Conservation (phyloP, 176 grass and related monocot species). For the Rhipidocladum racemiflorum region DNA sequence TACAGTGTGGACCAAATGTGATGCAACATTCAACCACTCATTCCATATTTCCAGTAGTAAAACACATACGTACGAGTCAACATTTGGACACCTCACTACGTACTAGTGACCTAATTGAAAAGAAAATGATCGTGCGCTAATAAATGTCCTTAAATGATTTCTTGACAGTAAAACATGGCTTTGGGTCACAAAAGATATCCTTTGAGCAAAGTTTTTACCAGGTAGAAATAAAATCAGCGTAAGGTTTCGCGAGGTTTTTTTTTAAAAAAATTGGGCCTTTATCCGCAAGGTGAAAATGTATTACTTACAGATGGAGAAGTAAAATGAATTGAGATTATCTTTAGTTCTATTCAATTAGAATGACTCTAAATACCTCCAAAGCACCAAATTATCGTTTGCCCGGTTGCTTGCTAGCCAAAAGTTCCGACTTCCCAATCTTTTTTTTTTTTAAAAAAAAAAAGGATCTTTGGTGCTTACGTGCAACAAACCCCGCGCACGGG, state of each 20-base stretch:
- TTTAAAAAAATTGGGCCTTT: no score
- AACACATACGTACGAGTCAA: background rate
- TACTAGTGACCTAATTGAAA: background rate
- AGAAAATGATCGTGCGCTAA: background rate
- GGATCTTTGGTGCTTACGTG: background rate
- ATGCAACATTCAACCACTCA: conserved; percentile 10
- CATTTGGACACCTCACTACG: background rate
- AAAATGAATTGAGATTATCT: background rate
- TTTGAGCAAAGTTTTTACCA: background rate
- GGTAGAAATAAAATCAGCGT: background rate
- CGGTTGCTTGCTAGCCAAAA: background rate
- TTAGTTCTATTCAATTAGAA: background rate
- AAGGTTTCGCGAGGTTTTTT: background rate
- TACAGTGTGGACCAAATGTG: background rate
- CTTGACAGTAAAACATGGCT: background rate
- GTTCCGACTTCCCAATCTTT: background rate
- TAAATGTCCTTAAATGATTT: background rate
- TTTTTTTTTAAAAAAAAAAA: no score
- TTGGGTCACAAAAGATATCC: background rate
- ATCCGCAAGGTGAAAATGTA: background rate
- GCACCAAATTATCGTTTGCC: background rate
- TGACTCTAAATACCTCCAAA: background rate
- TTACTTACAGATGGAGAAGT: background rate
- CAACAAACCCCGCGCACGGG: background rate
- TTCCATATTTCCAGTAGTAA: background rate